Percentiles rank a stretch among this genome's conserved stretches.
phyloP scores from a whole-genome alignment of 2,329 filamentous ascomycete species.

The Biscogniauxia sp. region DNA sequence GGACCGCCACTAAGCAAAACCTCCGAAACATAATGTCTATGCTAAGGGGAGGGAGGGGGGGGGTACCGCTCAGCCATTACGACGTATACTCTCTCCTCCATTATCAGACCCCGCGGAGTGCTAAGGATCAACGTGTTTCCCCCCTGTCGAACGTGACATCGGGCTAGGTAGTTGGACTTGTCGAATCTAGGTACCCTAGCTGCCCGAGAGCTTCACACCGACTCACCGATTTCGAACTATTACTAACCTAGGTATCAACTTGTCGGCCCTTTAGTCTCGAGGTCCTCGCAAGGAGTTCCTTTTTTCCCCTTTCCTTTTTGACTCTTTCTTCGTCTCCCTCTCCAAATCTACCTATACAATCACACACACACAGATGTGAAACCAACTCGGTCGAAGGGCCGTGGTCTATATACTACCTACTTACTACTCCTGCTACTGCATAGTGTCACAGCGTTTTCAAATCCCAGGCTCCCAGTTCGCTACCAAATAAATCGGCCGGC shows the following conservation, averaged over 20 bases:
- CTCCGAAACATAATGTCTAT: background rate
- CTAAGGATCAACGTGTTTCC: background rate
- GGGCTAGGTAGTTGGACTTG: background rate
- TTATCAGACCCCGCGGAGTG: background rate
- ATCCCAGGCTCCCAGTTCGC: no score
- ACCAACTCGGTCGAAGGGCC: no score
- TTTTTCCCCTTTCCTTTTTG: background rate
- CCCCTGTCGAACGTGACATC: background rate
- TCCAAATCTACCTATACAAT: background rate
- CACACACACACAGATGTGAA: no score
- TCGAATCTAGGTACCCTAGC: background rate
- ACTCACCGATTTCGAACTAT: conserved; percentile 8
- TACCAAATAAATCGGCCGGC: no score
- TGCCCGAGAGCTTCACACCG: background rate
- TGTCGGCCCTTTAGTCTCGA: background rate
- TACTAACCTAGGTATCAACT: background rate
- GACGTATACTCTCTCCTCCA: background rate
- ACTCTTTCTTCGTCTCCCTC: background rate
- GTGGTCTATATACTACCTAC: no score
- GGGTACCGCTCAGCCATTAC: background rate
- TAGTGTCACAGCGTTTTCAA: no score
- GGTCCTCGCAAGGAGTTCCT: background rate
- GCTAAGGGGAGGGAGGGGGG: background rate
- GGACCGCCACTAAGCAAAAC: background rate
- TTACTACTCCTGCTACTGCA: no score